Evolutionary conservation across 257 asterid species (phyloP), one percentile per base, ranked within the genome.

Genomic region (Nicotiana attenuata): DNA sequence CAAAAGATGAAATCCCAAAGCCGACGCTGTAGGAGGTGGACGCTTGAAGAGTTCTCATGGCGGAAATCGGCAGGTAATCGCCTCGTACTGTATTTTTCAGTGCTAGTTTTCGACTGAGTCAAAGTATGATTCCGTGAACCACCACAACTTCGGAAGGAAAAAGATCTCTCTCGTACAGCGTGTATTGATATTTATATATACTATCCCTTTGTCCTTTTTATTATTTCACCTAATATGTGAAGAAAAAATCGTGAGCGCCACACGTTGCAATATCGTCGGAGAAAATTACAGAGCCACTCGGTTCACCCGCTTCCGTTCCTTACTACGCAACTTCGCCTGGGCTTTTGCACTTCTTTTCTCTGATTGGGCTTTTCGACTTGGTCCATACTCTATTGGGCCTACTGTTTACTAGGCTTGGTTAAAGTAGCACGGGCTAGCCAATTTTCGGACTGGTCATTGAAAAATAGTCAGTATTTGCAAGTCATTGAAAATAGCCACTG

Each of bases 11-110:
- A 81, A 91, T 82, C 87, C 88, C 90, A 56, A 93, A 87, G 69
- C 92, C 90, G 79, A 89, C 82, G 86, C 91, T 87, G 90, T 92
- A 92, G 45, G 98, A 90, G 60, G 96, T 88, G 60, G 99, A 91
- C 67, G 98, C 97, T 85, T 90, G 97, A 84, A 96, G 96, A 88
- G 93, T 87, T 85, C 31, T 85, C 97, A 93, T 96, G 89, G 89
- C 87, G 89, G 81, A 88, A 71, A 19, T 81, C 77, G 26, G n/a
- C 16, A 9, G 35, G 31, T 14, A 41, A 41, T 41, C 50, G 50
- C 13, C 9, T 38, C 55, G 6, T 20, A 50, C 3, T 31, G 26
- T 20, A 52, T 5, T 20, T 69, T 20, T 6, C 6, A 47, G 55
- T 7, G 16, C 20, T n/a, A 69, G 6, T 20, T 69, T 20, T 52